Percentiles rank a stretch among this genome's conserved stretches.
Conservation (phyloP, 2,329 filamentous ascomycete genomes). For the Aspergillus ochraceus region DNA sequence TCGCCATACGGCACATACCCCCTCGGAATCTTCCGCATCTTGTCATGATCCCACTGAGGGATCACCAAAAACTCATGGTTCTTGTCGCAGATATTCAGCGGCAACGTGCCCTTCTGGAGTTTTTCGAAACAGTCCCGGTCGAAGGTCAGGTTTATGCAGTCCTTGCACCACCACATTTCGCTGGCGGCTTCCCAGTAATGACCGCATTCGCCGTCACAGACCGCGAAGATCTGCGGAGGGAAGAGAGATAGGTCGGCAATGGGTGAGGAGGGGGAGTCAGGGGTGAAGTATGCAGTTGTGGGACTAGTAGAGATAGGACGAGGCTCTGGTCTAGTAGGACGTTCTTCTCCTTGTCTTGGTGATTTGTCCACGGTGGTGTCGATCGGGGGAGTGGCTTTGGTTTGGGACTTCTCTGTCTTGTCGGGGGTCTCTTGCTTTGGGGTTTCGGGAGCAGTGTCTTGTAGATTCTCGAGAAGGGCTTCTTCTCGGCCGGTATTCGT, state of each 20-base stretch:
- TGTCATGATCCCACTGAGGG: slow-evolving; percentile 21
- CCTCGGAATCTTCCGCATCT: slow-evolving; percentile 16
- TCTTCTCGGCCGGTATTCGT: neutral
- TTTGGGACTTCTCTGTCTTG: neutral
- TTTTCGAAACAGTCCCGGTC: slow-evolving; percentile 20
- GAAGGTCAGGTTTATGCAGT: slow-evolving; percentile 29
- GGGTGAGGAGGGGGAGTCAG: no score
- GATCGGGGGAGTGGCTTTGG: neutral
- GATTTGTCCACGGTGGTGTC: neutral
- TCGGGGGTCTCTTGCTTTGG: neutral
- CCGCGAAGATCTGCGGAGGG: neutral
- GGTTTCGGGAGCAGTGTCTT: neutral
- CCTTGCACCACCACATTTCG: slow-evolving; percentile 29
- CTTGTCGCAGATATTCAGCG: slow-evolving; percentile 22
- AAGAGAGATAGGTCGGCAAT: neutral
- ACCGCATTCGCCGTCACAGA: slow-evolving; percentile 19
- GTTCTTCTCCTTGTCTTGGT: neutral
- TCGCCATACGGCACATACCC: slow-evolving; percentile 23
- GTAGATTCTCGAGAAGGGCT: neutral
- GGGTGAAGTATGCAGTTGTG: no score
- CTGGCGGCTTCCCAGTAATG: slow-evolving; percentile 22
- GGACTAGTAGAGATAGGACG: neutral
- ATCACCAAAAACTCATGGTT: slow-evolving; percentile 26
- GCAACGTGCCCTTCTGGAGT: slow-evolving; percentile 24
- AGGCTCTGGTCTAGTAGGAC: neutral